Evolutionary conservation across 805 yeast species (phyloP), one percentile per base, ranked within the genome.

Genomic region (Yarrowia porcina): DNA sequence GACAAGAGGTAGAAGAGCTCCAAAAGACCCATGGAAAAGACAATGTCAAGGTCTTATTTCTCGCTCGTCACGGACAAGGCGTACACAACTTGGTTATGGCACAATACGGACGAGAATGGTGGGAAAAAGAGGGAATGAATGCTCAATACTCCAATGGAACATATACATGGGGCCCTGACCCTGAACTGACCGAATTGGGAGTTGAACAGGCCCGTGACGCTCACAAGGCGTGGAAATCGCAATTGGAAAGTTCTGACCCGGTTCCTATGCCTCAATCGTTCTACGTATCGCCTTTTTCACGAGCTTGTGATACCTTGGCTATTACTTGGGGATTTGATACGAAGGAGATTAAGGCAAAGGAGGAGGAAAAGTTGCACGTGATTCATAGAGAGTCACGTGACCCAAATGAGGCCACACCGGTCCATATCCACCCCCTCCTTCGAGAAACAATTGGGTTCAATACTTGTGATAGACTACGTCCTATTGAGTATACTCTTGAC

Each of bases 11-110:
- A 17, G 64, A 70, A 5, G 66, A 69, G n/a, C 72, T 82, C 67
- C 62, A 66, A 39, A 27, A 52, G 10, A n/a, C 28, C 2, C 81
- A 75, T 33, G 67, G 66, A 3, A 44, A 44, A 32, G 36, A 68
- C n/a, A 56, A 65, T 18, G 82, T 80, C 70, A 82, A 82, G 69
- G 67, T 82, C 11, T 70, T 82, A 39, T 77, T 77, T 64, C 72
- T 81, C 35, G 83, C 81, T 5, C 75, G 85, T 59, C 85, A 82
- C 65, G 85, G 84, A 4, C 82, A 82, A 65, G 85, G 85, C 1
- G 80, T 67, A 68, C 85, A 82, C 67, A 82, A 82, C 67, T 69
- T 74, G 63, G 83, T 81, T 27, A 79, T 80, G 66, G 57, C 73
- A 17, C 73, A 72, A 57, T 81, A 81, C 67, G 85, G 84, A 15